phyloP scores from a whole-genome alignment of 495 filamentous ascomycete species.

The Aspergillus sclerotioniger region DNA sequence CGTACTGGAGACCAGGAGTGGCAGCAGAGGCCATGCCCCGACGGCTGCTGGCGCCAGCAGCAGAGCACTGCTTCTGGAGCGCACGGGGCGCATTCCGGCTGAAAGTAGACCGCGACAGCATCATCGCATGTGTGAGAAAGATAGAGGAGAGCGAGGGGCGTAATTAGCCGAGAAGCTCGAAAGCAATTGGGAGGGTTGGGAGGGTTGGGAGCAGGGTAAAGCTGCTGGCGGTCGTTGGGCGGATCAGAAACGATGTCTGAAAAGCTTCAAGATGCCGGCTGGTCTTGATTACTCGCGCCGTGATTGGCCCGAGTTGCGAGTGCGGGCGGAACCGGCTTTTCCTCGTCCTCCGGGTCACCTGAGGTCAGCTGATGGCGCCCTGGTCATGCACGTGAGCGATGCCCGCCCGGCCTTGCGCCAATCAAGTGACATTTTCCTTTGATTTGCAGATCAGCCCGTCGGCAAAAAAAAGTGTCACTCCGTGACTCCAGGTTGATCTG shows the following conservation, averaged over 20 bases:
- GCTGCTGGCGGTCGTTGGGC: conserved; percentile 24
- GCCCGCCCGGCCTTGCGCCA: neutral
- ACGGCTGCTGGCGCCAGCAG: conserved; percentile 50
- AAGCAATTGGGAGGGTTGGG: conserved; percentile 44
- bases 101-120: conserved; percentile 82
- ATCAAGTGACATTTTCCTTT: neutral
- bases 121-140: conserved; percentile 56
- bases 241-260: conserved; percentile 41
- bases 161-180: conserved; percentile 36
- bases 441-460: conserved; percentile 24
- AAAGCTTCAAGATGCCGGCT: conserved; percentile 51
- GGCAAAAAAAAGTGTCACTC: conserved; percentile 9
- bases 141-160: conserved; percentile 30
- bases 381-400: conserved; percentile 8
- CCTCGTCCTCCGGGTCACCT: conserved; percentile 29
- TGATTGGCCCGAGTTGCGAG: conserved; percentile 44
- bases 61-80: conserved; percentile 62
- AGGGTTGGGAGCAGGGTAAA: conserved; percentile 28
- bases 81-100: conserved; percentile 75
- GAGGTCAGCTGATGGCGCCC: conserved; percentile 31
- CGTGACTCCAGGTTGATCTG: too few relatives aligned
- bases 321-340: conserved; percentile 49
- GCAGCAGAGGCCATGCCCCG: conserved; percentile 79
- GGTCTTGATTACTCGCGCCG: conserved; percentile 38
- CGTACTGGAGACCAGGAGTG: conserved; percentile 81